phyloP scores from a whole-genome alignment of 495 filamentous ascomycete genomes.

The Xylaria palmicola region DNA sequence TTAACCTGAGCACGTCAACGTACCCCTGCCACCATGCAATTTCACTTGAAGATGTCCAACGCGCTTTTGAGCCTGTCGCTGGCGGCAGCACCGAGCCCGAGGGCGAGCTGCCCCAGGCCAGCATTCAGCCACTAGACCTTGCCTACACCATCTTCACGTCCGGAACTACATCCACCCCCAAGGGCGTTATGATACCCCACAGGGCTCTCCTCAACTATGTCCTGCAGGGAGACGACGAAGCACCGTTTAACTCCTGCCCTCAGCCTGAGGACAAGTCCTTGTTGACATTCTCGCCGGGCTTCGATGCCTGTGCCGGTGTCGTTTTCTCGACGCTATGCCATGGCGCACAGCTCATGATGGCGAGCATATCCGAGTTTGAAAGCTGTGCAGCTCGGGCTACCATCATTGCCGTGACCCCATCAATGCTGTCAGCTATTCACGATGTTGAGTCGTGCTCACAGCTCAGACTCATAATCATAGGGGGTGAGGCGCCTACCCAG shows the following conservation, averaged over 20 bases:
- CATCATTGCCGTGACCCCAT: conserved; percentile 16
- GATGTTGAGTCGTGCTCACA: conserved; percentile 3
- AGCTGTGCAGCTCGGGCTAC: neutral
- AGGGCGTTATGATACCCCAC: conserved; percentile 41
- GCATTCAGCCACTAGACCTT: neutral
- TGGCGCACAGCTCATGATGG: conserved; percentile 23
- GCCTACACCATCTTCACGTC: conserved; percentile 42
- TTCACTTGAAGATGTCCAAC: neutral
- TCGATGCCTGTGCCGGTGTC: conserved; percentile 7
- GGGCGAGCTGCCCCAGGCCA: neutral
- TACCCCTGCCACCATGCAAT: neutral
- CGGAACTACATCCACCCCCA: conserved; percentile 42
- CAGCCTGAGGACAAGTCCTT: conserved; percentile 9
- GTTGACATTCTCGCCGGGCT: conserved; percentile 8
- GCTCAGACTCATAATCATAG: conserved; percentile 24
- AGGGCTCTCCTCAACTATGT: conserved; percentile 8
- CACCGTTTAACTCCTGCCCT: neutral
- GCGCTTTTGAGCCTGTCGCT: neutral
- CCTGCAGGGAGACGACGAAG: conserved; percentile 5
- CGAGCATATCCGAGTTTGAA: neutral
- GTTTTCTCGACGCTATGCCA: conserved; percentile 19
- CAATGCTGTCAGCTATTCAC: conserved; percentile 17
- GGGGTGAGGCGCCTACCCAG: conserved; percentile 23
- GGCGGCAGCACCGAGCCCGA: neutral
- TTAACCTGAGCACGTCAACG: neutral